Evolutionary conservation across 2,329 filamentous ascomycete species (phyloP).

Genomic region (Penicillium freii): DNA sequence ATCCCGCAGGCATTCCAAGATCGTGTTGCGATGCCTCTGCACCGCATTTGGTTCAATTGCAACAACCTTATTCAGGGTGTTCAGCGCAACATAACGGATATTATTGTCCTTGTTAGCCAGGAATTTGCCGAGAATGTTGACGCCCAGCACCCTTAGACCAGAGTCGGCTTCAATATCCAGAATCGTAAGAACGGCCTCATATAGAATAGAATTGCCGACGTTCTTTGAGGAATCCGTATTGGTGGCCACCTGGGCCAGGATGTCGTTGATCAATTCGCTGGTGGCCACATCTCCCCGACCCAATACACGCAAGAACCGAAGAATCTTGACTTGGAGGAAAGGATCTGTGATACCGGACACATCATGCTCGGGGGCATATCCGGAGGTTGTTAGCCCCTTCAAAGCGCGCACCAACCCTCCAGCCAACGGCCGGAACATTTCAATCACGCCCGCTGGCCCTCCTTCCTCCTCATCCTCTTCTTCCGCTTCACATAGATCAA

Average conservation of each 20-base stretch:
- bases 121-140: slow-evolving; percentile 98
- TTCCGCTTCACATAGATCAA: slow-evolving; percentile 90
- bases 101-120: slow-evolving; percentile 99
- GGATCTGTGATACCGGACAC: slow-evolving; percentile 97
- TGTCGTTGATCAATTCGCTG: slow-evolving; percentile 98
- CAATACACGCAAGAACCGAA: slow-evolving; percentile 79
- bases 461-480: slow-evolving; percentile 85
- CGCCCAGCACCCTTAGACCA: slow-evolving; percentile 85
- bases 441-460: slow-evolving; percentile 83
- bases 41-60: slow-evolving; percentile 97
- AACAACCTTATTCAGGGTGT: slow-evolving; percentile 96
- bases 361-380: slow-evolving; percentile 96
- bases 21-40: slow-evolving; percentile 94
- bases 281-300: slow-evolving; percentile 81
- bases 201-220: slow-evolving; percentile 95
- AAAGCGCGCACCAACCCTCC: slow-evolving; percentile 82
- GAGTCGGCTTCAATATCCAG: slow-evolving; percentile 98
- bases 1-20: slow-evolving; percentile 90
- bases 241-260: slow-evolving; percentile 92
- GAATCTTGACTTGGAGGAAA: slow-evolving; percentile 94
- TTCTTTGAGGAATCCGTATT: slow-evolving; percentile 99
- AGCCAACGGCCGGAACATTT: slow-evolving; percentile 86
- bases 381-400: slow-evolving; percentile 89
- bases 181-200: slow-evolving; percentile 95
- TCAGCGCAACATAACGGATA: slow-evolving; percentile 95